These are phyloP conservation scores for Salix koriyanagi DNA, from an alignment of 345 rosid genomes.

Conservation along the genomic window DNA sequence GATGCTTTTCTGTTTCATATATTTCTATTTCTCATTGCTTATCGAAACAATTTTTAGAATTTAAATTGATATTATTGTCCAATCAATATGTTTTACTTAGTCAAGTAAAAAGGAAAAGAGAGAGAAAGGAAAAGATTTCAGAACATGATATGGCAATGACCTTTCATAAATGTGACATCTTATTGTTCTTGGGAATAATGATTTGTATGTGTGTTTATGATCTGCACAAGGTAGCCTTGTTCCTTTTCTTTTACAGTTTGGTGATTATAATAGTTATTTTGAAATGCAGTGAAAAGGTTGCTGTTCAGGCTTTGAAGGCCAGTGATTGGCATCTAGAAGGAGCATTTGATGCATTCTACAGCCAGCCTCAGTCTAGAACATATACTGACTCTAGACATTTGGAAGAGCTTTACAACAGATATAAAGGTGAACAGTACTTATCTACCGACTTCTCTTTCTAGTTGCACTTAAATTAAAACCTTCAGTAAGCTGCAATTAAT, in stretches of 20 bases:
- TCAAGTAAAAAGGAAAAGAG: too few relatives aligned
- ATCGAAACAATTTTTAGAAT: too few relatives aligned
- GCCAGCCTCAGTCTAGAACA: conserved; percentile 73
- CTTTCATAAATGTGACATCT: neutral
- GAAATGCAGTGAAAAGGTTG: conserved; percentile 72
- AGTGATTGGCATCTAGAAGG: conserved; percentile 96
- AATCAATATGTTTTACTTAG: too few relatives aligned
- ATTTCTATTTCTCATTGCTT: too few relatives aligned
- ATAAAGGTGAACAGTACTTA: conserved; percentile 57
- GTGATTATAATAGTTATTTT: neutral
- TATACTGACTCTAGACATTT: conserved; percentile 66
- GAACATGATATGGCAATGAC: too few relatives aligned
- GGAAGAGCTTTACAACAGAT: conserved; percentile 92
- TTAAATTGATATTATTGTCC: too few relatives aligned
- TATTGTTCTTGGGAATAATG: neutral
- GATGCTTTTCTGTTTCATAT: too few relatives aligned
- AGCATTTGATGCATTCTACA: conserved; percentile 86
- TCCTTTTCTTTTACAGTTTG: neutral
- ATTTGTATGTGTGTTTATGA: neutral
- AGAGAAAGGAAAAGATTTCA: too few relatives aligned
- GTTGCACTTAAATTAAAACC: neutral
- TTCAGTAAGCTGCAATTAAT: neutral
- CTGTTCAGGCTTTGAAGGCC: conserved; percentile 80
- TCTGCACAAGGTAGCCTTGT: neutral
- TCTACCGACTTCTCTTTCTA: neutral